Evolutionary conservation across 1,139 yeast genomes (phyloP), one percentile per base, ranked within the genome.

Genomic region (Pichia sp.): DNA sequence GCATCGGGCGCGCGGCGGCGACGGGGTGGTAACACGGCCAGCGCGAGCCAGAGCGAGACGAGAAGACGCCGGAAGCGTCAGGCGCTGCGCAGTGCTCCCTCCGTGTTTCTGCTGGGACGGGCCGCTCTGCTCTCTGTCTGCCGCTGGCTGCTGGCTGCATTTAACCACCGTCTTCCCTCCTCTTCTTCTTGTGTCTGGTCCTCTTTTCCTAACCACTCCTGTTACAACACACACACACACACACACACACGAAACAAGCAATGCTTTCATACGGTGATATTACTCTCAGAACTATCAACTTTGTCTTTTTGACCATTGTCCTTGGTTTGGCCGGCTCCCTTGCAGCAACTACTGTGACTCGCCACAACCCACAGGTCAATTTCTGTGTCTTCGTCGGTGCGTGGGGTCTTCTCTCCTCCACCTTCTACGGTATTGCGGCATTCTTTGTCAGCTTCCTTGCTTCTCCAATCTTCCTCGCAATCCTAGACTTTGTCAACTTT

Each of bases 301-400:
- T 88, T 58, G 67, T 77, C 55, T 79, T 84, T 63, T 74, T 88
- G 51, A 77, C 79, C 43, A 74, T 88, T 59, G 76, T 80, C 45
- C 76, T 91, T 52, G 97, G 95, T 60, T 71, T 91, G 58, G 76
- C 91, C 49, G 95, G 86, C 50, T 80, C 93, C 12, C 72, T 88
- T 53, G 86, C 93, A 46, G 85, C 84, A 42, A 73, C 81, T 48
- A 77, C 81, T 49, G 59, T 64, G 42, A 49, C 48, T 47, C 71
- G 69, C 54, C 61, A 64, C 55, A 82, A 79, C 64, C 82, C 95
- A 40, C 93, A 91, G 65, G 91, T 91, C 52, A 86, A 86, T 71
- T 88, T 83, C 64, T 84, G 72, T 50, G 77, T 89, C 44, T 91
- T 91, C 60, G 78, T 96, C 34, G 79, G 93, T 36, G 88, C 91